Evolutionary conservation across 1,139 yeast genomes (phyloP), one percentile per base, ranked within the genome.

Genomic region (Magnusiomyces magnusii): DNA sequence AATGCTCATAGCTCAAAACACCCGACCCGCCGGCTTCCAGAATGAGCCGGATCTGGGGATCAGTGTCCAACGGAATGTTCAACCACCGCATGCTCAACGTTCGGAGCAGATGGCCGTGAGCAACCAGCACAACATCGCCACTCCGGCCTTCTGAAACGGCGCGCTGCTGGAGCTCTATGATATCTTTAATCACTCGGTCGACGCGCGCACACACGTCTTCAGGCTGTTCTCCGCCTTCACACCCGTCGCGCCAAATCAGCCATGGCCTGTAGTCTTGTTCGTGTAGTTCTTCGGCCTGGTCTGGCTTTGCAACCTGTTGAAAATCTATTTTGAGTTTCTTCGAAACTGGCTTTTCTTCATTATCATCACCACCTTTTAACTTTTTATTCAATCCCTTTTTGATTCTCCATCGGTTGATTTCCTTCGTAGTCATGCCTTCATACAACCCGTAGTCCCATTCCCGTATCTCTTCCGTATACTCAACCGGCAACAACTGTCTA

Each of bases 381-480:
- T 50, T 50, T 21, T 9, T 15, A 10, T 50, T 19, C 31, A 23
- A 13, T 19, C 0, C 95, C 96, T 61, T 86, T 78, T 23, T 74
- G 69, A 53, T 75, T 75, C 67, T 97, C 81, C 64, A 82, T 71
- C 76, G 79, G 51, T 79, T 75, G 70, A 92, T 91, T 65, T 91
- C 83, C 17, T 75, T 73, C 0, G 96, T 87, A 59, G 78, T 72
- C 66, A 85, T 73, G 3, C 98, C 98, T 75, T 92, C 98, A 71
- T 92, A 92, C 67, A 88, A 95, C 65, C 98, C 98, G 69, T 92
- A 92, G 66, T 89, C 95, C 97, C 98, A 92, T 74, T 92, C 98
- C 64, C 95, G 80, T 56, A 90, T 74, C 56, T 87, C 83, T 63
- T 87, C 92, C 23, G 81, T 81, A 13, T 25, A 23, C 36, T 24